Evolutionary conservation across 495 filamentous ascomycete genomes (phyloP).

Genomic region (Trichocladium antarcticum): DNA sequence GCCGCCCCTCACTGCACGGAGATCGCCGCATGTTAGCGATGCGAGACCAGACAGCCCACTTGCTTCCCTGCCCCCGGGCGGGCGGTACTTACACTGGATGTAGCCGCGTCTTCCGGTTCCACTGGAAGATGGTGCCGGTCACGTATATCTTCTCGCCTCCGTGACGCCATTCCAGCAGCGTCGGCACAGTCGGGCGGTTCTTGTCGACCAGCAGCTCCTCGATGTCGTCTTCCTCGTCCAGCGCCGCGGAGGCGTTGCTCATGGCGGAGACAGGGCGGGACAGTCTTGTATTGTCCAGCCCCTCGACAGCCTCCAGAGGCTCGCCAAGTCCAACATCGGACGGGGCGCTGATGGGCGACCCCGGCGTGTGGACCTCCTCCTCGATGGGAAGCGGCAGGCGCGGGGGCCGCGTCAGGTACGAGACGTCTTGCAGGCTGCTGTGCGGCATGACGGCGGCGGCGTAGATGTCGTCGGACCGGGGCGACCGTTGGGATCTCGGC

Average conservation of each 20-base stretch:
- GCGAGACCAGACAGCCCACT: neutral
- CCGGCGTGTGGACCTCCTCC: conserved; percentile 73
- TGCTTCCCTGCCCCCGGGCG: no score
- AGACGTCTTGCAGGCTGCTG: conserved; percentile 44
- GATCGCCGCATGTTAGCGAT: conserved; percentile 12
- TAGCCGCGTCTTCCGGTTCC: conserved; percentile 83
- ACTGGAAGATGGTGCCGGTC: conserved; percentile 91
- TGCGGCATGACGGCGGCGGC: conserved; percentile 27
- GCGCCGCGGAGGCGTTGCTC: conserved; percentile 50
- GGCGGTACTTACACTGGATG: conserved; percentile 73
- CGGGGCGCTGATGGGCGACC: conserved; percentile 69
- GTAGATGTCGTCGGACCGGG: conserved; percentile 28
- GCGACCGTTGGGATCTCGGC: conserved; percentile 25
- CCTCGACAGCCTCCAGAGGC: conserved; percentile 37
- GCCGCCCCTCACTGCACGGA: conserved; percentile 36
- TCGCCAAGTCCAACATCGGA: conserved; percentile 48
- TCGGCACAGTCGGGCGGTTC: conserved; percentile 59
- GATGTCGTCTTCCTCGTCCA: conserved; percentile 54
- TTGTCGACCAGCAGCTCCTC: conserved; percentile 64
- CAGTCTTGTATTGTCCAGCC: conserved; percentile 32
- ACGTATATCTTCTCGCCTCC: conserved; percentile 83
- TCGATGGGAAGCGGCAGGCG: conserved; percentile 85
- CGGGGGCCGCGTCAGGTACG: conserved; percentile 62
- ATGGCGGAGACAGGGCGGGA: conserved; percentile 50
- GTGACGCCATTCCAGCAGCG: conserved; percentile 68